Conservation (phyloP, 164 flowering plant genomes). For the Sedum album region DNA sequence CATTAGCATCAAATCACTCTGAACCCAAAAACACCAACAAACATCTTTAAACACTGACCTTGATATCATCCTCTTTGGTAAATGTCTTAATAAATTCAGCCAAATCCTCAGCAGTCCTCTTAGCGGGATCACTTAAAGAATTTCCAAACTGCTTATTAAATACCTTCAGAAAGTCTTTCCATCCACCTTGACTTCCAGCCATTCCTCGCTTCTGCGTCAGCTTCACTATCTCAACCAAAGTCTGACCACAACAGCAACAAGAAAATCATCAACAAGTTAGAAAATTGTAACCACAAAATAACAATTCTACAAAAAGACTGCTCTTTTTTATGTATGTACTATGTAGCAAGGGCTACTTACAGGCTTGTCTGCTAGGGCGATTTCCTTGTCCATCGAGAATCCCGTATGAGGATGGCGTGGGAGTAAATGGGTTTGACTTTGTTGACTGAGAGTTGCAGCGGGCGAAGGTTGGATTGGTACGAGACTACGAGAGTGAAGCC, state of each 20-base stretch:
- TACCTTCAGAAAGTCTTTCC: conserved; percentile 63
- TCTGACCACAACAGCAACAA: conserved; percentile 22
- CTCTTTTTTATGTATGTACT: background rate
- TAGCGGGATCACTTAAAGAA: conserved; percentile 61
- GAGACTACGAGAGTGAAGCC: background rate
- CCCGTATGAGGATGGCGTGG: background rate
- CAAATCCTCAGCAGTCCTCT: conserved; percentile 44
- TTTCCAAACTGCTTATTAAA: conserved; percentile 54
- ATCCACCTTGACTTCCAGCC: conserved; percentile 56
- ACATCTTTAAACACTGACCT: conserved; percentile 24
- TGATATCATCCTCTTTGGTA: conserved; percentile 39
- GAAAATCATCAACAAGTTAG: background rate
- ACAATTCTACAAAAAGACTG: background rate
- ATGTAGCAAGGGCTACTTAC: background rate
- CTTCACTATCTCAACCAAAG: conserved; percentile 63
- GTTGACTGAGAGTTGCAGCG: background rate
- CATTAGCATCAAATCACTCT: background rate
- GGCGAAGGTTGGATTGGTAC: background rate
- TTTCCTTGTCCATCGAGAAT: background rate
- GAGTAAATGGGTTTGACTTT: background rate
- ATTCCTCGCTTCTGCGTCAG: conserved; percentile 55
- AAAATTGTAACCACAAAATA: too few relatives aligned
- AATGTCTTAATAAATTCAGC: conserved; percentile 63
- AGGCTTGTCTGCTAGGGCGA: background rate
- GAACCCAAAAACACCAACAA: background rate